Percentiles rank a stretch among this genome's conserved stretches.
Conservation (phyloP, 345 rosid species). For the Eutrema heterophyllum region DNA sequence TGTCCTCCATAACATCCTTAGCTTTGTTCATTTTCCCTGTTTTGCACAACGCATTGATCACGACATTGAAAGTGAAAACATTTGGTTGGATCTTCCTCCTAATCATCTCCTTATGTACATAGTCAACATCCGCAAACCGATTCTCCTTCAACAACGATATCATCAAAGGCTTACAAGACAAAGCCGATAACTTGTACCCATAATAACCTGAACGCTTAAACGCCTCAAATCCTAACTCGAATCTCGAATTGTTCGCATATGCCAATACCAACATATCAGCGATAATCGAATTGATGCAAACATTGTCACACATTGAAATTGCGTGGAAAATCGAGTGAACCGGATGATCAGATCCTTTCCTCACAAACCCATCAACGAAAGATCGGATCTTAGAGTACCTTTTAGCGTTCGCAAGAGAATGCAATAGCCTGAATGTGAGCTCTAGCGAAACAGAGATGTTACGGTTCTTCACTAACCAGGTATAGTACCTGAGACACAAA, state of each 20-base stretch:
- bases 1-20: constrained; percentile 58
- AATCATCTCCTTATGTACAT: constrained; percentile 58
- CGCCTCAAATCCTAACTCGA: constrained; percentile 51
- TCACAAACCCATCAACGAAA: constrained; percentile 57
- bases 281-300: constrained; percentile 48
- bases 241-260: constrained; percentile 45
- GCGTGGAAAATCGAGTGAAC: constrained; percentile 61
- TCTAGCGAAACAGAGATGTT: constrained; percentile 39
- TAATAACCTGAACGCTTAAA: constrained; percentile 76
- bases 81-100: constrained; percentile 51
- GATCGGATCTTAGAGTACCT: constrained; percentile 58
- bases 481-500: constrained; percentile 51
- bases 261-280: constrained; percentile 68
- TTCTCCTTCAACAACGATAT: constrained; percentile 50
- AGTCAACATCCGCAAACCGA: constrained; percentile 46
- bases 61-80: constrained; percentile 48
- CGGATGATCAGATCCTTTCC: constrained; percentile 26
- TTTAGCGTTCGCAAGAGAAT: constrained; percentile 44
- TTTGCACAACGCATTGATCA: constrained; percentile 61
- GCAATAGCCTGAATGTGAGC: constrained; percentile 41
- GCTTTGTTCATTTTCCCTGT: constrained; percentile 73
- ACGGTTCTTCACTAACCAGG: constrained; percentile 50
- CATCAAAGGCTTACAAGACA: constrained; percentile 77
- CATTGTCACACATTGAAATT: constrained; percentile 45
- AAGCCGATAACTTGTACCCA: constrained; percentile 55